Conservation (phyloP, 768 basidiomycete genomes). For the Scleroderma citrinum region DNA sequence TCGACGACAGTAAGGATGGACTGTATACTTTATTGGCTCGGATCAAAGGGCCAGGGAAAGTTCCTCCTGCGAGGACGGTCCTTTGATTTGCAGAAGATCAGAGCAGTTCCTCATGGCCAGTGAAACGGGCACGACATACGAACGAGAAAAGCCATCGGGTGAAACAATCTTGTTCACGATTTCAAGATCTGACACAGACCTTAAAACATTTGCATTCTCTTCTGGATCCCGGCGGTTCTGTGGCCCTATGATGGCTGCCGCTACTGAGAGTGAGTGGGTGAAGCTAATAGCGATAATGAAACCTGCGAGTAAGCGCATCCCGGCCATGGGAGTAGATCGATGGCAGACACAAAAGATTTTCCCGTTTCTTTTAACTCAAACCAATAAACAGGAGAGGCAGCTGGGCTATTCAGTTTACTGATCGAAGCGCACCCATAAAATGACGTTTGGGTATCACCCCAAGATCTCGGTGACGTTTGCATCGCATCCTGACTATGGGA, state of each 20-base stretch:
- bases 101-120: neutral
- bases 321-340: too few species aligned
- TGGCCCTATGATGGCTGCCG: neutral
- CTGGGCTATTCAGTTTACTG: too few species aligned
- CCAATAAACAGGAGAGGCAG: too few species aligned
- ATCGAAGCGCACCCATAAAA: too few species aligned
- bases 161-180: constrained; percentile 33
- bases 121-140: neutral
- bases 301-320: neutral
- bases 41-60: constrained; percentile 38
- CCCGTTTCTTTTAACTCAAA: too few species aligned
- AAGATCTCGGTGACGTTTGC: too few species aligned
- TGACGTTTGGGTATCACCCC: too few species aligned
- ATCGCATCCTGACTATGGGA: too few species aligned
- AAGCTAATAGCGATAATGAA: neutral
- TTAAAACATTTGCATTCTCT: neutral
- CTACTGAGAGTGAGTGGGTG: neutral
- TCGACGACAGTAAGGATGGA: neutral
- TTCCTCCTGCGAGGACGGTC: constrained; percentile 27
- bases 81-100: neutral
- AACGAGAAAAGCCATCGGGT: constrained; percentile 32
- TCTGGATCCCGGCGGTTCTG: neutral
- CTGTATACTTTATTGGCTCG: constrained; percentile 22
- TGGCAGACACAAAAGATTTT: too few species aligned
- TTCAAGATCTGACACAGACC: constrained; percentile 15